Evolutionary conservation across 345 rosid genomes (phyloP).

Genomic region (Turritis glabra): DNA sequence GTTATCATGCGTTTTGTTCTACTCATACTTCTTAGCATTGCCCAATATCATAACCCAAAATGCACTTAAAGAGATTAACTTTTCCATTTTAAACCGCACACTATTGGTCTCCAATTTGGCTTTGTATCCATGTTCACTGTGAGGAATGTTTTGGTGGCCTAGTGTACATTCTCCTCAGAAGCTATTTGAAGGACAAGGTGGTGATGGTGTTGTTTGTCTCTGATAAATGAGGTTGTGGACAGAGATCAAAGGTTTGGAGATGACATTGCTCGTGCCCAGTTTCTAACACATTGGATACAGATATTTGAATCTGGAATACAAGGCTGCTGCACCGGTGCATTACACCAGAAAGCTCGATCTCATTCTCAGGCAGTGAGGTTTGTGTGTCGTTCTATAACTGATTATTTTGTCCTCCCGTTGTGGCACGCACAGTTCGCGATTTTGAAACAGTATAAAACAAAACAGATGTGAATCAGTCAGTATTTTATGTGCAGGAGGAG

Average conservation of each 20-base stretch:
- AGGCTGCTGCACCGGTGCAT: not conserved
- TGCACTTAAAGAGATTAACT: not conserved
- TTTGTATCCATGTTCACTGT: not conserved
- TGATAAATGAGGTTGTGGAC: not conserved
- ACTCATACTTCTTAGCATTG: not conserved
- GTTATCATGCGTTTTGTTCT: conserved; percentile 3
- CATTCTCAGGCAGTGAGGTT: not conserved
- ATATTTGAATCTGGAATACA: not conserved
- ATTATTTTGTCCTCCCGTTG: not conserved
- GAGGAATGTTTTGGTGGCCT: not conserved
- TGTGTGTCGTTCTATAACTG: not conserved
- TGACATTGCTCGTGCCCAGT: not conserved
- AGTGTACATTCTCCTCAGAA: not conserved
- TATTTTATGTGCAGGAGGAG: too few relatives aligned
- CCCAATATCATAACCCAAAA: not conserved
- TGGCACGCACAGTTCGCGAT: not conserved
- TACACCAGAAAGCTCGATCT: not conserved
- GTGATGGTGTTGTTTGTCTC: not conserved
- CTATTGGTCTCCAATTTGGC: not conserved
- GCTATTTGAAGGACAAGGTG: not conserved
- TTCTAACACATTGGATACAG: not conserved
- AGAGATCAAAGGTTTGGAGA: not conserved
- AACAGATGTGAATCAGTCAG: not conserved
- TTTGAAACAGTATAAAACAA: not conserved
- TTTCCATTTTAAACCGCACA: not conserved